Evolutionary conservation across 2,329 filamentous ascomycete species (phyloP), one percentile per base, ranked within the genome.

Genomic region (Zymoseptoria ardabiliae): DNA sequence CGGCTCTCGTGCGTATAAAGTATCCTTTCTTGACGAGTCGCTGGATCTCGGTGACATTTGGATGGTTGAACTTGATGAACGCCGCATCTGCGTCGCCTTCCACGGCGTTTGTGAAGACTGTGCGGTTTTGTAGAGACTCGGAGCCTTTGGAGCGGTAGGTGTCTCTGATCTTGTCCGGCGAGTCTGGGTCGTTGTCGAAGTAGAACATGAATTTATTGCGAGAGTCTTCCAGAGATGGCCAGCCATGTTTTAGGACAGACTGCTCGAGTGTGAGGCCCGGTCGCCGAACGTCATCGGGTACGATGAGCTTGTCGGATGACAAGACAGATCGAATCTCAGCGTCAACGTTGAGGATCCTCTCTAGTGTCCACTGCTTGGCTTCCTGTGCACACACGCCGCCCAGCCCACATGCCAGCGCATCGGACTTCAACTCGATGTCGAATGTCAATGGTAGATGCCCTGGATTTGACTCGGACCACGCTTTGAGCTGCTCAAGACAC

Each of bases 51-150:
- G 72, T 68, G 41, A 76, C 71, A 3, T 69, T 67, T 0, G 78
- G 77, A 45, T 78, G 74, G 62, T 81, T 81, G 55, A 77, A 70
- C 70, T 81, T 81, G 64, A 80, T 78, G 62, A 81, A 78, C 0
- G 79, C 79, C 52, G 74, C 77, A 61, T 81, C 78, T 0, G 74
- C 58, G 1, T 74, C 66, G 20, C 79, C 79, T 45, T 79, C 78
- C 3, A 74, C 61, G 0, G 75, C 73, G 63, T 81, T 81, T 8
- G 78, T 80, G 66, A 81, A 82, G 13, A 81, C 69, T 2, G 76
- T 75, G 21, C 79, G 73, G 53, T 76, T 76, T 58, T 81, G 74
- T 13, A 77, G 69, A 6, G 67, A 72, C 55, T 71, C 65, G 62
- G 74, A 69, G 7, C 70, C 68, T 9, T 65, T 41, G 23, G 68